phyloP scores from a whole-genome alignment of 2,329 filamentous ascomycete species.

The Podosphaera aphanis region DNA sequence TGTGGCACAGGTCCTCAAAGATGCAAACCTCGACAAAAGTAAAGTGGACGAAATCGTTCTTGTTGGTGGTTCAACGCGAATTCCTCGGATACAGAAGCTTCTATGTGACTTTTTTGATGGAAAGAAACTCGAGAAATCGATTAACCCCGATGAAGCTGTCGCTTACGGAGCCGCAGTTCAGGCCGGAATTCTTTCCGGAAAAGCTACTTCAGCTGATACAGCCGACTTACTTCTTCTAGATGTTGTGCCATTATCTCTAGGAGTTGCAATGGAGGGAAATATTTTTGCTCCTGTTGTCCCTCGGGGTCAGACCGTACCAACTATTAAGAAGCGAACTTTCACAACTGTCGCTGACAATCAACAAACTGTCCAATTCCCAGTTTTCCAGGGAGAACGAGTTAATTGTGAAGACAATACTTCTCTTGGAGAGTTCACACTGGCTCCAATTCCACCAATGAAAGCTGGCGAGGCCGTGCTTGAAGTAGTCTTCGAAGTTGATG shows the following conservation, averaged over 20 bases:
- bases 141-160: slow-evolving; percentile 98
- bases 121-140: slow-evolving; percentile 99
- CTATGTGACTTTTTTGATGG: slow-evolving; percentile 97
- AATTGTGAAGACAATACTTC: slow-evolving; percentile 98
- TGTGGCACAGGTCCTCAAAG: slow-evolving; percentile 90
- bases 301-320: slow-evolving; percentile 53
- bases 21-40: slow-evolving; percentile 67
- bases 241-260: slow-evolving; percentile 85
- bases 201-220: slow-evolving; percentile 88
- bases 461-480: slow-evolving; percentile 93
- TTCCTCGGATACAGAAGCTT: slow-evolving; percentile 96
- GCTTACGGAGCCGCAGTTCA: slow-evolving; percentile 97
- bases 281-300: slow-evolving; percentile 89
- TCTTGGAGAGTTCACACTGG: slow-evolving; percentile 87
- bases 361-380: slow-evolving; percentile 8
- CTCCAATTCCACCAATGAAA: slow-evolving; percentile 50
- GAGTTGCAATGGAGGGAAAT: slow-evolving; percentile 99
- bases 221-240: slow-evolving; percentile 86
- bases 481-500: slow-evolving; percentile 96
- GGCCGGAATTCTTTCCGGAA: slow-evolving; percentile 94
- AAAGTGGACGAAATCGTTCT: slow-evolving; percentile 96
- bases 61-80: slow-evolving; percentile 97
- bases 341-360: slow-evolving; percentile 41
- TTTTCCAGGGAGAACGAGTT: slow-evolving; percentile 81
- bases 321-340: slow-evolving; percentile 66